These are phyloP conservation scores for Pichia heedii DNA, from an alignment of 805 yeast species.

Conservation along the genomic window DNA sequence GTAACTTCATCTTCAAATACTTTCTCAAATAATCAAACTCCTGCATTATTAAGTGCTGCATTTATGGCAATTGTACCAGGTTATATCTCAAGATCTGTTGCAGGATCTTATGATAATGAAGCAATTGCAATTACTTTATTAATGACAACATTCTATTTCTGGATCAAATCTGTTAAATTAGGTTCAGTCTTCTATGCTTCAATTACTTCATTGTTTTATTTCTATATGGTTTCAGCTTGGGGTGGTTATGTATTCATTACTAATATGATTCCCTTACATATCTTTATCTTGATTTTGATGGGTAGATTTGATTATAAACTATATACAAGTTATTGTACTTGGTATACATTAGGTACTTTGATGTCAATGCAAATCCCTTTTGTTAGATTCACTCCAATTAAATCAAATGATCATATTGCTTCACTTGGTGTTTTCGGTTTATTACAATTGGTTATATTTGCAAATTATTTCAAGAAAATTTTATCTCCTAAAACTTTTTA, in stretches of 20 bases:
- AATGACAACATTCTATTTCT: conserved; percentile 90
- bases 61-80: conserved; percentile 99
- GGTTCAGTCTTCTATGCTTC: conserved; percentile 85
- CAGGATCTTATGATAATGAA: conserved; percentile 98
- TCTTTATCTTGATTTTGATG: conserved; percentile 83
- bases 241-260: conserved; percentile 99
- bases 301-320: conserved; percentile 81
- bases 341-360: conserved; percentile 96
- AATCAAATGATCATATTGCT: conserved; percentile 97
- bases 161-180: conserved; percentile 89
- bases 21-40: conserved; percentile 34
- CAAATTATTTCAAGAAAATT: conserved; percentile 67
- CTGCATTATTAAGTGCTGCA: conserved; percentile 86
- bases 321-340: conserved; percentile 87
- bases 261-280: conserved; percentile 92
- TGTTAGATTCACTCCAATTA: conserved; percentile 93
- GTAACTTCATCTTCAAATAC: conserved; percentile 57
- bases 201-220: conserved; percentile 78
- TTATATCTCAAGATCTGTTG: conserved; percentile 95
- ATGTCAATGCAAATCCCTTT: conserved; percentile 99
- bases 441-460: conserved; percentile 81
- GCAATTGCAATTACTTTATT: conserved; percentile 95
- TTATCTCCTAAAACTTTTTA: conserved; percentile 68
- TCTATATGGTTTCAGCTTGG: conserved; percentile 99
- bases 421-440: conserved; percentile 96